Evolutionary conservation across 2,329 filamentous ascomycete species (phyloP), one percentile per base, ranked within the genome.

Genomic region (Domatiomyces catenatus): DNA sequence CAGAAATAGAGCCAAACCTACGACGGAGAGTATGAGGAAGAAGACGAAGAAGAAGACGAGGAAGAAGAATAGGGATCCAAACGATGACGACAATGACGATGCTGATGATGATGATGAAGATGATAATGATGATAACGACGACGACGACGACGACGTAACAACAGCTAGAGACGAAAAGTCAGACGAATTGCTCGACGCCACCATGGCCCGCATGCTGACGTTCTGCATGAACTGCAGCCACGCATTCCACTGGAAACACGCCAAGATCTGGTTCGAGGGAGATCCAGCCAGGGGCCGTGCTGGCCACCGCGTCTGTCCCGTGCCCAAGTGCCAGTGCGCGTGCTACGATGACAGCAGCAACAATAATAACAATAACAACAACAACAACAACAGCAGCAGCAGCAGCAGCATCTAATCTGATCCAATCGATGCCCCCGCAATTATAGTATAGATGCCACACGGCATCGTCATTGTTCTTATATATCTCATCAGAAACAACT

Each of bases 211-310:
- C 49, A 73, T 79, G 58, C 69, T 80, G 55, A 74, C 75, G 3
- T 79, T 81, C 59, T 83, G 79, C 59, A 75, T 77, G 57, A 73
- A 69, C 52, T 83, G 79, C 61, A 75, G 75, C 56, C 79, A 83
- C 66, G 78, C 77, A 0, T 80, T 75, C 57, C 79, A 83, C 66
- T 77, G 75, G 2, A 68, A 78, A 62, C 79, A 82, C 68, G 79
- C 79, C 8, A 66, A 71, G 56, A 71, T 74, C 54, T 83, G 79
- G 79, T 83, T 82, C 62, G 55, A 58, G 19, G 51, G 53, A 6
- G 44, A 24, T 22, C 43, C 20, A 46, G 50, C 46, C 12, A 45
- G 28, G 20, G 44, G 36, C 26, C 45, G 24, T 10, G 63, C 62
- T 19, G 69, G 69, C 57, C 73, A 76, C 63, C 64, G 65, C 39